These are phyloP conservation scores for Boletus sp. DNA, from an alignment of 768 basidiomycete species.

Conservation along the genomic window DNA sequence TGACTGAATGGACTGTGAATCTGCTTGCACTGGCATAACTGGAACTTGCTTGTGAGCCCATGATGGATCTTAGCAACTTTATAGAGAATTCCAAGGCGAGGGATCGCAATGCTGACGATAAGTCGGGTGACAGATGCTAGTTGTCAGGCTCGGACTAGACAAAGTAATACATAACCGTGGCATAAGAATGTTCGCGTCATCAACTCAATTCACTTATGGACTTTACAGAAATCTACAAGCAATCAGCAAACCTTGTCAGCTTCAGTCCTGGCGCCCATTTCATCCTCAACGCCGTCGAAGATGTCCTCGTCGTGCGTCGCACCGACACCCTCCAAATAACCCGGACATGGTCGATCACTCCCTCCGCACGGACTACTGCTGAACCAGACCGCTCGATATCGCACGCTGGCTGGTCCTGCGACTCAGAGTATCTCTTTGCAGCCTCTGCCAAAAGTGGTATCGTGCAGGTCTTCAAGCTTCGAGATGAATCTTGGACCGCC, in stretches of 20 bases:
- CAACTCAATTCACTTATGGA: conserved; percentile 51
- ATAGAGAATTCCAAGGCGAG: neutral
- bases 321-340: conserved; percentile 82
- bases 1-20: conserved; percentile 17
- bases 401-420: conserved; percentile 81
- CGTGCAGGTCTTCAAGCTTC: conserved; percentile 76
- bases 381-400: conserved; percentile 52
- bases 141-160: neutral
- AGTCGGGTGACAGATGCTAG: conserved; percentile 6
- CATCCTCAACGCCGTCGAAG: conserved; percentile 74
- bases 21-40: conserved; percentile 12
- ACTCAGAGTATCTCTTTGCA: conserved; percentile 84
- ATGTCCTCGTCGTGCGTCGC: conserved; percentile 79
- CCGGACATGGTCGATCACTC: conserved; percentile 72
- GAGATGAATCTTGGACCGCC: conserved; percentile 76
- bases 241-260: conserved; percentile 63
- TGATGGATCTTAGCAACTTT: conserved; percentile 2
- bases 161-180: no score
- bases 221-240: conserved; percentile 84
- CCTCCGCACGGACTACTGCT: conserved; percentile 44
- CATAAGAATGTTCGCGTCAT: conserved; percentile 4
- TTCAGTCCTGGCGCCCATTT: conserved; percentile 90
- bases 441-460: conserved; percentile 70
- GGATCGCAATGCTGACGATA: conserved; percentile 19
- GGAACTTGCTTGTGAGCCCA: neutral